These are phyloP conservation scores for Phytophthora europaea DNA, from an alignment of 352 stramenopile species.

Conservation along the genomic window DNA sequence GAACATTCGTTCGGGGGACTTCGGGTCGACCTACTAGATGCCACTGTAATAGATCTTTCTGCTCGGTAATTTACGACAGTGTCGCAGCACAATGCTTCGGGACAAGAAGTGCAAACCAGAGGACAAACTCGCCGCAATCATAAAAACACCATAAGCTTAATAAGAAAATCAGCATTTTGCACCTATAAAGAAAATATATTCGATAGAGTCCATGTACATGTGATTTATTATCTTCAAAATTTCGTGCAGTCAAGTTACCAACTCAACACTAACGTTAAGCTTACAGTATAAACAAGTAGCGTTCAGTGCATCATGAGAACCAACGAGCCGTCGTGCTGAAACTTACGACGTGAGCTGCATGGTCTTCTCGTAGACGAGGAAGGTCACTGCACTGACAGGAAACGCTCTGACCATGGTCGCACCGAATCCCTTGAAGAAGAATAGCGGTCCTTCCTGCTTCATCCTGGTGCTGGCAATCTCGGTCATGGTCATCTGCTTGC, in stretches of 20 bases:
- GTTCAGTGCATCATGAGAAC: too few relatives aligned
- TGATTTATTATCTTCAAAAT: neutral
- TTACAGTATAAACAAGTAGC: neutral
- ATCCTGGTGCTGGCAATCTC: conserved; percentile 60
- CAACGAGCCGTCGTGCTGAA: neutral
- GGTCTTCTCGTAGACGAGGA: conserved; percentile 87
- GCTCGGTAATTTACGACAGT: too few relatives aligned
- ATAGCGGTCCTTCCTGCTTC: conserved; percentile 58
- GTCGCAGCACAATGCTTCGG: too few relatives aligned
- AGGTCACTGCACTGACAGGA: conserved; percentile 87
- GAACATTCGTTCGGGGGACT: conserved; percentile 1
- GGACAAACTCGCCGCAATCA: too few relatives aligned
- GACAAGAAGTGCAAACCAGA: too few relatives aligned
- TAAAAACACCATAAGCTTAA: neutral
- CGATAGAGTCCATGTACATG: neutral
- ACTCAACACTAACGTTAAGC: neutral
- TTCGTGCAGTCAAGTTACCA: neutral
- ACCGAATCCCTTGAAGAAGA: conserved; percentile 87
- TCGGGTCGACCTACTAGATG: conserved; percentile 2
- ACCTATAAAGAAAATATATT: too few relatives aligned
- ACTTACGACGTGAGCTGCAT: conserved; percentile 82
- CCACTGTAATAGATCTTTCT: neutral
- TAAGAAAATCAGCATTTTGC: neutral
- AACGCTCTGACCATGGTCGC: conserved; percentile 86
- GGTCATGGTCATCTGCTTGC: conserved; percentile 50